These are phyloP conservation scores for Agaricus sinodeliciosus DNA, from an alignment of 768 basidiomycete species.

Conservation along the genomic window DNA sequence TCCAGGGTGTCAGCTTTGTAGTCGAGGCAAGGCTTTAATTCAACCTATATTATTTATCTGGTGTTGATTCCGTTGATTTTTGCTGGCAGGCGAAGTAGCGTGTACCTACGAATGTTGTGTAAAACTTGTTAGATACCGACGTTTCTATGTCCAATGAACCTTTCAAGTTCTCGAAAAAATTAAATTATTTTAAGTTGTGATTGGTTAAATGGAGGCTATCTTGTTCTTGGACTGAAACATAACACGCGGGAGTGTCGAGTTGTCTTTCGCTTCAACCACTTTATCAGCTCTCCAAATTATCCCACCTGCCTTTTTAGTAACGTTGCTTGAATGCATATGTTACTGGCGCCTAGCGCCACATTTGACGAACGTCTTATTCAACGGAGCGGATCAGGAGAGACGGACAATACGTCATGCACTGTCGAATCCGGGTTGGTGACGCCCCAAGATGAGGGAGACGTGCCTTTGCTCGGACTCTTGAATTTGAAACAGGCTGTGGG, in stretches of 20 bases:
- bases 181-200: background rate
- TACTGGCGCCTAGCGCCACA: background rate
- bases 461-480: background rate
- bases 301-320: background rate
- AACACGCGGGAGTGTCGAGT: background rate
- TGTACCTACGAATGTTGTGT: background rate
- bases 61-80: background rate
- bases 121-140: background rate
- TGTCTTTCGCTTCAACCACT: background rate
- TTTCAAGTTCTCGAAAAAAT: too few relatives aligned
- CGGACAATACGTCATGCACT: background rate
- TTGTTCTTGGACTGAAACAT: slow-evolving; percentile 1
- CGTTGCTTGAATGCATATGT: background rate
- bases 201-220: background rate
- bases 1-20: slow-evolving; percentile 31
- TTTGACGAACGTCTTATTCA: slow-evolving; percentile 8
- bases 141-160: too few relatives aligned
- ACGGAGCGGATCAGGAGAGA: slow-evolving; percentile 6
- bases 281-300: background rate
- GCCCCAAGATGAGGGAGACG: background rate
- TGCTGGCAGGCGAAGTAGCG: background rate
- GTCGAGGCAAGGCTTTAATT: slow-evolving; percentile 19
- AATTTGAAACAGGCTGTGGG: background rate
- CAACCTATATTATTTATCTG: background rate
- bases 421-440: background rate